Conservation (phyloP, 495 filamentous ascomycete species). For the Amorphotheca resinae region DNA sequence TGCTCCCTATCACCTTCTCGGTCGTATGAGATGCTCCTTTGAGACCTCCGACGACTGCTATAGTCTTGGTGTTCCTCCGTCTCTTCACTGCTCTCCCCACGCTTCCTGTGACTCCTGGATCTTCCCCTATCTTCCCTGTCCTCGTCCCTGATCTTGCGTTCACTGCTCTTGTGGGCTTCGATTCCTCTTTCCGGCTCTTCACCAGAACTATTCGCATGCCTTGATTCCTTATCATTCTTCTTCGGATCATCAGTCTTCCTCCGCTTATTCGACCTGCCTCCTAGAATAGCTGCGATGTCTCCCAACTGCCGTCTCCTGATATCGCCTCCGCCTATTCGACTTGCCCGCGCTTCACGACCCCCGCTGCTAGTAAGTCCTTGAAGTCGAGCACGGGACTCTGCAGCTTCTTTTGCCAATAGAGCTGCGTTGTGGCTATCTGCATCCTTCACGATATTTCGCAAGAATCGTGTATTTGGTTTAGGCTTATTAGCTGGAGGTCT, state of each 20-base stretch:
- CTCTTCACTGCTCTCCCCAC: constrained; percentile 6
- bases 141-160: constrained; percentile 9
- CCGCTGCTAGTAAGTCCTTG: constrained; percentile 28
- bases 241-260: constrained; percentile 17
- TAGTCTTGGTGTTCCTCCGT: constrained; percentile 1
- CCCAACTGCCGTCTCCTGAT: constrained; percentile 39
- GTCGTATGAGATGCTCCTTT: constrained; percentile 12
- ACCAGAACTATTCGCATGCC: constrained; percentile 17
- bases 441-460: constrained; percentile 78
- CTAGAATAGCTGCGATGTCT: constrained; percentile 38
- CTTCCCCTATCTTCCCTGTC: constrained; percentile 13
- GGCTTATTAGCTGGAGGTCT: constrained; percentile 48
- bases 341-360: constrained; percentile 24
- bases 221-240: constrained; percentile 10
- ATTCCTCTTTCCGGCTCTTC: constrained; percentile 7
- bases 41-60: constrained; percentile 2
- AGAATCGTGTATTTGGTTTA: constrained; percentile 83
- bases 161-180: constrained; percentile 6
- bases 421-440: constrained; percentile 85
- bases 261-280: constrained; percentile 28
- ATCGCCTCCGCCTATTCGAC: constrained; percentile 25
- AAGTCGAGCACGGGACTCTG: constrained; percentile 36
- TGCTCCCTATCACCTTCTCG: constrained; percentile 2
- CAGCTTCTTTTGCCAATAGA: constrained; percentile 68
- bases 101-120: neutral